phyloP scores from a whole-genome alignment of 2,329 filamentous ascomycete species.

The Cordyceps militaris region DNA sequence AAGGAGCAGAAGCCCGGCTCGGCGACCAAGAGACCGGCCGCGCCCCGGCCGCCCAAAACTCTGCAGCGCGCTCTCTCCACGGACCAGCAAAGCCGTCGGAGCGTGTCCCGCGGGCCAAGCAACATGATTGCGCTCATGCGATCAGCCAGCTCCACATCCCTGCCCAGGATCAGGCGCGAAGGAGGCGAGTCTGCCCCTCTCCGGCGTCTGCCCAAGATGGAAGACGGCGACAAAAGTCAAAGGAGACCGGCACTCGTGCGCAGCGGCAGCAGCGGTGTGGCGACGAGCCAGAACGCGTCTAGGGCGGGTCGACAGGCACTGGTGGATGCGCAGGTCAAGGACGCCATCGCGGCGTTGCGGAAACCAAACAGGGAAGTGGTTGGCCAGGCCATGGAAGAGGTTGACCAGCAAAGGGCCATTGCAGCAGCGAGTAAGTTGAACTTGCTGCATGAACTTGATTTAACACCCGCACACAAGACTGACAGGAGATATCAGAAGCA shows the following conservation, averaged over 20 bases:
- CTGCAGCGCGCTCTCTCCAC: conserved; percentile 57
- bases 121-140: conserved; percentile 58
- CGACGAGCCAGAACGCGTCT: conserved; percentile 43
- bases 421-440: conserved; percentile 43
- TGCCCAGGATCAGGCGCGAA: conserved; percentile 61
- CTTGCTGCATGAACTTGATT: not conserved
- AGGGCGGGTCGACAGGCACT: conserved; percentile 59
- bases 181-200: conserved; percentile 51
- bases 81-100: conserved; percentile 47
- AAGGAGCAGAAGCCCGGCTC: conserved; percentile 45
- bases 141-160: conserved; percentile 56
- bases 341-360: conserved; percentile 66
- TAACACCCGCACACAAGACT: conserved; percentile 15
- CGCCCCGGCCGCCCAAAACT: conserved; percentile 39
- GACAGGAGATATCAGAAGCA: conserved; percentile 35
- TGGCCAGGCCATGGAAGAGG: conserved; percentile 59
- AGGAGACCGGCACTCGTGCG: conserved; percentile 33
- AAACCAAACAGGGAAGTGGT: conserved; percentile 69
- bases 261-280: conserved; percentile 38
- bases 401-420: conserved; percentile 53
- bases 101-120: conserved; percentile 49
- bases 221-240: conserved; percentile 18
- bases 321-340: conserved; percentile 62
- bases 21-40: conserved; percentile 39
- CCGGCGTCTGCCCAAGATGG: conserved; percentile 41